These are phyloP conservation scores for Hortaea werneckii DNA, from an alignment of 2,329 filamentous ascomycete genomes.

Conservation along the genomic window DNA sequence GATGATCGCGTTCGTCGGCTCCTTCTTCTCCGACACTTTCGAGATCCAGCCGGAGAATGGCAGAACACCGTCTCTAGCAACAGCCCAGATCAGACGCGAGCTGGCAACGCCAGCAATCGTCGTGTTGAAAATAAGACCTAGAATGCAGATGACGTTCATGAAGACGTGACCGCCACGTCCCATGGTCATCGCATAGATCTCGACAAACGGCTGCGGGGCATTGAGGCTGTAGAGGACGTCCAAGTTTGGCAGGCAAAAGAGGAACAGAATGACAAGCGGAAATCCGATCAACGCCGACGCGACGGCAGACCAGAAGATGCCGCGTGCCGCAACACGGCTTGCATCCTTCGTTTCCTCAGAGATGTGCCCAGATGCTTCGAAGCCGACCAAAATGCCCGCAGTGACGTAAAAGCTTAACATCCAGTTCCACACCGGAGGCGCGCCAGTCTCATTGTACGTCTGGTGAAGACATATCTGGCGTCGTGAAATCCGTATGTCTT, in stretches of 20 bases:
- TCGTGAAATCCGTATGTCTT: conserved; percentile 50
- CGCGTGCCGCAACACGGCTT: conserved; percentile 44
- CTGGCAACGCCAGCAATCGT: conserved; percentile 50
- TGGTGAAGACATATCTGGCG: conserved; percentile 50
- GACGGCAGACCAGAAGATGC: conserved; percentile 52
- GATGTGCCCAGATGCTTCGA: conserved; percentile 51
- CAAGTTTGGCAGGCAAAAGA: conserved; percentile 48
- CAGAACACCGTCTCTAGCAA: conserved; percentile 51
- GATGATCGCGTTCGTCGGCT: conserved; percentile 50
- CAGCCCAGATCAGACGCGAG: conserved; percentile 52
- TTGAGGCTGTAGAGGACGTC: conserved; percentile 44
- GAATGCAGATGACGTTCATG: conserved; percentile 50
- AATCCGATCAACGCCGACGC: conserved; percentile 48
- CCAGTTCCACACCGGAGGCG: conserved; percentile 51
- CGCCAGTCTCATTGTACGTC: conserved; percentile 44
- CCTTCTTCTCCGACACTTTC: conserved; percentile 42
- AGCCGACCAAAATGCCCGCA: conserved; percentile 50
- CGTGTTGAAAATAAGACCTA: conserved; percentile 44
- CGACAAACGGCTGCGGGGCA: conserved; percentile 49
- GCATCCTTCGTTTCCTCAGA: conserved; percentile 53
- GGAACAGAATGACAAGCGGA: conserved; percentile 46
- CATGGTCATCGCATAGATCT: conserved; percentile 47
- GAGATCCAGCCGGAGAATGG: conserved; percentile 51
- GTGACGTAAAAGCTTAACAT: conserved; percentile 52
- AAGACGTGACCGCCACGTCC: conserved; percentile 48